A percentile compares a stretch with the other conserved stretches of the same genome.
phyloP scores from a whole-genome alignment of 2,329 filamentous ascomycete genomes.

The Aspergillus awamori region DNA sequence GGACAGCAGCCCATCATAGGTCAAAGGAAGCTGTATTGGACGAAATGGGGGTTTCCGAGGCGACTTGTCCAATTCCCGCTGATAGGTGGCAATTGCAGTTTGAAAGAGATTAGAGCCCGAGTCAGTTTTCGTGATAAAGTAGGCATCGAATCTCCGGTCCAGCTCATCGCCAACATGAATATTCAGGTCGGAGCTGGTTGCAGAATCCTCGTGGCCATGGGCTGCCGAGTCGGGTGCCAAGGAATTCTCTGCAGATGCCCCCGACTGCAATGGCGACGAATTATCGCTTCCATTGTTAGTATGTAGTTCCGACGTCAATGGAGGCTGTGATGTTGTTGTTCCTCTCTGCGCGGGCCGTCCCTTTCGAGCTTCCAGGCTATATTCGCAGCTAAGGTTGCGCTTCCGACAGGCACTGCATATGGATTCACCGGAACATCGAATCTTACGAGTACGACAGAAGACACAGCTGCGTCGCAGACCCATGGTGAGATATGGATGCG shows the following conservation, averaged over 20 bases:
- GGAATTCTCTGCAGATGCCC: neutral
- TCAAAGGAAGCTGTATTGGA: neutral
- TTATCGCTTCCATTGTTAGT: neutral
- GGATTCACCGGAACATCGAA: constrained; percentile 11
- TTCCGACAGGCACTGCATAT: constrained; percentile 12
- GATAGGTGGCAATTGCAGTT: neutral
- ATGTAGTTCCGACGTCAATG: neutral
- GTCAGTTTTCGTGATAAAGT: constrained; percentile 6
- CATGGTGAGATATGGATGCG: neutral
- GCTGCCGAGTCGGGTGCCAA: neutral
- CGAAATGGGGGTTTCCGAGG: neutral
- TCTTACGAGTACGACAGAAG: constrained; percentile 13
- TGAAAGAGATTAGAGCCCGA: constrained; percentile 7
- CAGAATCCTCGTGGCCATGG: neutral
- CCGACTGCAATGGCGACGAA: neutral
- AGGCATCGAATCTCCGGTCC: constrained; percentile 10
- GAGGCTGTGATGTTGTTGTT: neutral
- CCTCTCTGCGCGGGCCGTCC: constrained; percentile 9
- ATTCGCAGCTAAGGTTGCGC: constrained; percentile 13
- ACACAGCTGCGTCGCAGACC: constrained; percentile 11
- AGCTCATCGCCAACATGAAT: constrained; percentile 6
- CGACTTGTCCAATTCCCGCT: too few relatives aligned
- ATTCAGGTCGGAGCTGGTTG: neutral
- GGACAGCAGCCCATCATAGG: constrained; percentile 9
- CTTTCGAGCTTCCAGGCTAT: constrained; percentile 13